Evolutionary conservation across 108 stramenopile genomes (phyloP), one percentile per base, ranked within the genome.

Genomic region (Cyclotella sp.): DNA sequence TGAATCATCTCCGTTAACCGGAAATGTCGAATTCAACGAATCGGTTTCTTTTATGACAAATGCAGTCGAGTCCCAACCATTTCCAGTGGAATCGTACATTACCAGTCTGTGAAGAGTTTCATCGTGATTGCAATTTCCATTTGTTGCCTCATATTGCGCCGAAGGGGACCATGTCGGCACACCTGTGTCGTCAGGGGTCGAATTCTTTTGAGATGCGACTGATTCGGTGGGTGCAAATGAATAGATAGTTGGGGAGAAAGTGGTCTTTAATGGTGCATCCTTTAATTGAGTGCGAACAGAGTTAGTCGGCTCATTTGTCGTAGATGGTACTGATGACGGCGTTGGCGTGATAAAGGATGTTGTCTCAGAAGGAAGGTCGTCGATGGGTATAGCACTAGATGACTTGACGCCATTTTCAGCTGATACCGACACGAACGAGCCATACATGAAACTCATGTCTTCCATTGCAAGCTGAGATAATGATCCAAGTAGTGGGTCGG

Each of bases 101-200:
- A 64, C 45, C 12, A 81, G 30, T 41, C 72, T 66, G 60, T 68
- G 59, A 24, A 81, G 60, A 15, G 19, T 44, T 44, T 73, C 52
- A 21, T 71, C 60, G 3, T 65, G 55, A 30, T 68, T 67, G 27
- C 79, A 81, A 21, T 49, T 71, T 40, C 73, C 67, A 43, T 73
- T 73, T 42, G 58, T 65, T 47, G 67, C 39, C 39, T 81, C 58
- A 45, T 74, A 74, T 28, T 34, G 46, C 24, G 53, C 60, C 15
- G 77, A 78, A 26, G 77, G 77, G 57, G 70, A 58, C 57, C 68
- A 78, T 18, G 72, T 81, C 24, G 79, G 72, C 19, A 51, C 16
- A 28, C 42, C 34, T 18, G 63, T 45, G 2, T 46, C 42, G 12
- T 12, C 27, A 15, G 9, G 40, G n/a, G 27, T 46, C 40, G 24